Conservation (phyloP, 208 protist genomes). For the Leishmania martiniquensis region DNA sequence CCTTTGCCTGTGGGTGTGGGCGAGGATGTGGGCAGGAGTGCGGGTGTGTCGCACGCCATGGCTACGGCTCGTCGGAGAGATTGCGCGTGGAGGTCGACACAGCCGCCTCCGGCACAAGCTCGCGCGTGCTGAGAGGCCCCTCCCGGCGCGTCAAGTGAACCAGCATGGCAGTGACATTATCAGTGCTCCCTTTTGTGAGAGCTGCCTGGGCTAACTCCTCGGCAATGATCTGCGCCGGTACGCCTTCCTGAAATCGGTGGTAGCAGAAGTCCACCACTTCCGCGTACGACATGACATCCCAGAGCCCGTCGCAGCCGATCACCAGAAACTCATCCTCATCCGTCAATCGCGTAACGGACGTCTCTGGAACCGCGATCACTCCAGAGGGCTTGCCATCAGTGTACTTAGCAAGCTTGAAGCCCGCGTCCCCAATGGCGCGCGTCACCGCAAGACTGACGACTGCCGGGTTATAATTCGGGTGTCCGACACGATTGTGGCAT, state of each 20-base stretch:
- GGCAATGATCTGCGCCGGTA: slow-evolving; percentile 62
- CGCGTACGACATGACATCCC: slow-evolving; percentile 94
- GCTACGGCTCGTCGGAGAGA: slow-evolving; percentile 34
- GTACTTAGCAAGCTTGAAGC: slow-evolving; percentile 89
- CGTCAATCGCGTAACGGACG: slow-evolving; percentile 59
- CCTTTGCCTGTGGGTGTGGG: background rate
- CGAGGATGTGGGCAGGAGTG: background rate
- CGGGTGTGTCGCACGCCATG: background rate
- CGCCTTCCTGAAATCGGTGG: slow-evolving; percentile 48
- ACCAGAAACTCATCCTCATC: slow-evolving; percentile 92
- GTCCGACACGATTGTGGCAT: slow-evolving; percentile 93
- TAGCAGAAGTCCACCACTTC: slow-evolving; percentile 87
- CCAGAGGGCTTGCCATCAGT: slow-evolving; percentile 82
- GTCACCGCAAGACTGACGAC: slow-evolving; percentile 92
- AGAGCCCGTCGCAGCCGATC: slow-evolving; percentile 94
- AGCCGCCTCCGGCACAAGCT: slow-evolving; percentile 48
- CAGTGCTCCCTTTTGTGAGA: slow-evolving; percentile 81
- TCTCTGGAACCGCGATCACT: slow-evolving; percentile 80
- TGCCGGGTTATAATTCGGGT: slow-evolving; percentile 90
- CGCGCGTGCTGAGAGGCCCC: slow-evolving; percentile 27
- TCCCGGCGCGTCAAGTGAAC: slow-evolving; percentile 47
- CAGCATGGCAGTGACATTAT: slow-evolving; percentile 90
- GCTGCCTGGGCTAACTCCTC: slow-evolving; percentile 73
- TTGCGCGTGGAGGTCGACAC: slow-evolving; percentile 56
- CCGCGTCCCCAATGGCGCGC: slow-evolving; percentile 95